Evolutionary conservation across 2,329 filamentous ascomycete genomes (phyloP), one percentile per base, ranked within the genome.

Genomic region (Sordariomycetes sp.): DNA sequence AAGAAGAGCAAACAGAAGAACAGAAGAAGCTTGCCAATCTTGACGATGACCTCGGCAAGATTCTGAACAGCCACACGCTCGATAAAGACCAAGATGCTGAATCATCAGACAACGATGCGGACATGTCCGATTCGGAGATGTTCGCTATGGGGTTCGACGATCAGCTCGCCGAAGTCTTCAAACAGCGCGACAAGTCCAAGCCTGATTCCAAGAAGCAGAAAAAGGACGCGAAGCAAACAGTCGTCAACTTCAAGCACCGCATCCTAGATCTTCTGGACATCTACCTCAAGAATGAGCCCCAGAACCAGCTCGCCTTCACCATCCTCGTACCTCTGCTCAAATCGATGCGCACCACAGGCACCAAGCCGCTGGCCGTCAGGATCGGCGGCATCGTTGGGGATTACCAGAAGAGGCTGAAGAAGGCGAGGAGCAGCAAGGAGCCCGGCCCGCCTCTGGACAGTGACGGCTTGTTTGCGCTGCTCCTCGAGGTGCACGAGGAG

Each of bases 71-170:
- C 35, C 80, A 82, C 39, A 62, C 65, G 7, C 60, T 76, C 16
- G 73, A 81, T 50, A 72, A 78, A 34, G 72, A 78, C 40, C 60
- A 58, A 12, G 64, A 69, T 2, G 70, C 70, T 2, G 70, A 71
- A 3, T 65, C 65, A 1, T 72, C 68, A 2, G 76, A 76, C 20
- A 72, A 72, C 8, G 82, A 82, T 39, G 78, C 74, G 3, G 86
- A 94, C 57, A 94, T 98, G 87, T 82, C 86, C 40, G 90, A 96
- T 59, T 87, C 90, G 14, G 82, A 94, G 53, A 96, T 96, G 92
- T 79, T 94, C 61, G 79, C 79, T 4, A 66, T 96, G 12, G n/a
- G n/a, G n/a, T n/a, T n/a, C n/a, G 90, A 96, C 48, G 73, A 74
- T 9, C 82, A 90, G 50, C 75, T 98, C 4, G 76, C 79, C 33